A percentile compares a stretch with the other conserved stretches of the same genome.
Conservation (phyloP, 345 rosid species). For the Ricinus communis region DNA sequence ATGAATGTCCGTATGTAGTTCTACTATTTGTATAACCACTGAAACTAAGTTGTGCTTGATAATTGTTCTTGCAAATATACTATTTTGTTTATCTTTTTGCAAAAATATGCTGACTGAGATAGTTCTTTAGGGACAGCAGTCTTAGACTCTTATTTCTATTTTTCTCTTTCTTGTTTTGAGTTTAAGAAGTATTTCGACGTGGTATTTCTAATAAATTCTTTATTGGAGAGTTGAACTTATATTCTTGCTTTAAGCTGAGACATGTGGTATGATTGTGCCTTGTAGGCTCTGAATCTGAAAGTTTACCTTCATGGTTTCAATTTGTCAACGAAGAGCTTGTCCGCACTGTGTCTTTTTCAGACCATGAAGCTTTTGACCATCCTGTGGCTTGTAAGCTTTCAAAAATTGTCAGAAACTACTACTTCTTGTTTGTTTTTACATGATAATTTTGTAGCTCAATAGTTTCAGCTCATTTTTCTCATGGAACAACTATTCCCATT, state of each 20-base stretch:
- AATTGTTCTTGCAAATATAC: background rate
- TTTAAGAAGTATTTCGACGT: background rate
- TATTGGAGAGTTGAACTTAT: background rate
- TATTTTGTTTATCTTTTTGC: background rate
- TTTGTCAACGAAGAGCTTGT: conserved; percentile 78
- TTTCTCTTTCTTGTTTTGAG: background rate
- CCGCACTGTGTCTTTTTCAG: conserved; percentile 69
- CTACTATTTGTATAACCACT: background rate
- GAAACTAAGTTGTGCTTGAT: background rate
- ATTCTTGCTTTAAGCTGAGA: background rate
- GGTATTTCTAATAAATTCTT: background rate
- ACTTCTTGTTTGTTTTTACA: background rate
- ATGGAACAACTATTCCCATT: conserved; percentile 2
- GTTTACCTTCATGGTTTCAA: conserved; percentile 84
- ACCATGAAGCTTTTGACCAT: conserved; percentile 96
- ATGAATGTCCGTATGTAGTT: background rate
- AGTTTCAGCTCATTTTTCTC: conserved; percentile 6
- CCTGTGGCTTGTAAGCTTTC: conserved; percentile 90
- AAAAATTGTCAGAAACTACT: conserved; percentile 1
- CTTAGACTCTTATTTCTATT: background rate
- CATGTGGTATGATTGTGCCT: conserved; percentile 2
- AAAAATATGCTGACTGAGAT: background rate
- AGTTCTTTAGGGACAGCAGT: background rate
- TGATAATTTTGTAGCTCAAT: background rate
- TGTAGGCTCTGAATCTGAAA: conserved; percentile 75